Base-by-base conservation (phyloP, 2,329 filamentous ascomycete species). In the Neofusicoccum sp. region DNA sequence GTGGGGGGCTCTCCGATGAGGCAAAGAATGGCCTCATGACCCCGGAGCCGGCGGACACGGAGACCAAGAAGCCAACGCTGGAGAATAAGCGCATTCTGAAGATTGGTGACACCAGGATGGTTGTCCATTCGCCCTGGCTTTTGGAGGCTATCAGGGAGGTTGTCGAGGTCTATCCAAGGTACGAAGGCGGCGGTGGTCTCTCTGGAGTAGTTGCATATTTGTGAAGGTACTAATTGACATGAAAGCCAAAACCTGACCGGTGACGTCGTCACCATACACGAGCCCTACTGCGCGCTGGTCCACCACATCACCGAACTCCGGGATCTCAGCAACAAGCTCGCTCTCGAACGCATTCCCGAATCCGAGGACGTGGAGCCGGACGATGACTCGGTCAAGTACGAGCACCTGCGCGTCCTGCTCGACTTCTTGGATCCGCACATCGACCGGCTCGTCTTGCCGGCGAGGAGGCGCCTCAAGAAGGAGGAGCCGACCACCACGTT, bases 121-220 rank as follows among this genome's bases (percentile, higher is more conserved):
- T 51, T 8, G 30, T 60, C 28, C 40, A 53, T 31, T 60, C 58
- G 1, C 16, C 58, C 12, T 41, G 36, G 45, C 36, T 60, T 16
- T 40, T 60, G 33, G 47, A 60, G 47, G 58, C 58, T 7, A 53
- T 60, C 30, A 51, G 38, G 8, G 58, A 60, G 12, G 58, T 60
- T 12, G 47, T 60, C 7, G 36, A 60, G 47, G 53, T 51, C 36
- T 60, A 60, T 11, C 58, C 58, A 3, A 53, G 45, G 58, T 60
- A 38, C 6, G 40, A 38, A 7, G 5, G 4, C 9, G 16, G 4
- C 6, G 5, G n/a, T n/a, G n/a, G n/a, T n/a, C n/a, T n/a, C n/a
- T n/a, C n/a, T n/a, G n/a, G n/a, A n/a, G n/a, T n/a, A n/a, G n/a
- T n/a, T n/a, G n/a, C n/a, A n/a, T n/a, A n/a, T n/a, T n/a, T 31